A percentile compares a stretch with the other conserved stretches of the same genome.
These are phyloP conservation scores for Alloteropsis semialata DNA, from an alignment of 176 grass and related monocot genomes.

Conservation along the genomic window DNA sequence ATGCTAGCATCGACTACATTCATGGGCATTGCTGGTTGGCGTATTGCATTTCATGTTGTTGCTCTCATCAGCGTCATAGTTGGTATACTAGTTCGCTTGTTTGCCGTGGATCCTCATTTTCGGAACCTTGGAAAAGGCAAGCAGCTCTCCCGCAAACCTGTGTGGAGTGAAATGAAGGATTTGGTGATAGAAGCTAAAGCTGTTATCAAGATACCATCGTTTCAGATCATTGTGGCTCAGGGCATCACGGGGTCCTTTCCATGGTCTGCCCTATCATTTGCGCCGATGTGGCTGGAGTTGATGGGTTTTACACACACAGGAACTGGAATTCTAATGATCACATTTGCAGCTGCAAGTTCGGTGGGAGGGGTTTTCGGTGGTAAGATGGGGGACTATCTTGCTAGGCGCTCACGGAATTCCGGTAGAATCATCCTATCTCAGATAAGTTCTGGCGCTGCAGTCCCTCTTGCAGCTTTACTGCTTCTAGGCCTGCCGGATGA, in stretches of 20 bases:
- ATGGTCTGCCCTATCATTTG: conserved; percentile 64
- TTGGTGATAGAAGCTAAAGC: conserved; percentile 49
- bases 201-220: conserved; percentile 62
- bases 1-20: conserved; percentile 54
- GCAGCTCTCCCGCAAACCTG: conserved; percentile 6
- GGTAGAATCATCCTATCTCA: conserved; percentile 67
- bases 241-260: conserved; percentile 79
- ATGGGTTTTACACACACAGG: conserved; percentile 54
- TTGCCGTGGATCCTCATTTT: conserved; percentile 68
- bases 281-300: conserved; percentile 79
- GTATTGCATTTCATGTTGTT: conserved; percentile 63
- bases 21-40: conserved; percentile 66
- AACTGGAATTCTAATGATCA: conserved; percentile 42
- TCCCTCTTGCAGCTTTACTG: conserved; percentile 63
- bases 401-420: conserved; percentile 47
- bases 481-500: conserved; percentile 60
- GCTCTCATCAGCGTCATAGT: conserved; percentile 55
- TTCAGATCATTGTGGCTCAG: conserved; percentile 85
- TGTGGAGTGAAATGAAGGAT: conserved; percentile 50
- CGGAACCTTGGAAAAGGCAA: background rate
- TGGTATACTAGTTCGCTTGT: conserved; percentile 44
- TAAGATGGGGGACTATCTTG: conserved; percentile 65
- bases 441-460: conserved; percentile 64
- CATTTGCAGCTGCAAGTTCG: conserved; percentile 56
- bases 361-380: conserved; percentile 61